These are phyloP conservation scores for Alternaria sp. DNA, from an alignment of 2,329 filamentous ascomycete species.

Conservation along the genomic window DNA sequence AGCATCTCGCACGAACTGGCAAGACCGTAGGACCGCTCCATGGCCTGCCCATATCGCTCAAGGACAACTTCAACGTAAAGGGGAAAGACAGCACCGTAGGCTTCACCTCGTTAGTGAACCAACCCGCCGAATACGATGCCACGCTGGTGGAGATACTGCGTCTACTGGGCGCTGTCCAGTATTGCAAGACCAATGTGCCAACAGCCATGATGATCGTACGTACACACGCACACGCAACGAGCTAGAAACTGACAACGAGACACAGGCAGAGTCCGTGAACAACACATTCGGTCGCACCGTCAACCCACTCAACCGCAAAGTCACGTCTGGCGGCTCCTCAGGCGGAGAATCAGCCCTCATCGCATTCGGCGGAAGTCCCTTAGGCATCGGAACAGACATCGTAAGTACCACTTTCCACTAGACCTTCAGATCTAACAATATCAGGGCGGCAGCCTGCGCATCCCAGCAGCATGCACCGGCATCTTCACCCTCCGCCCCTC, in stretches of 20 bases:
- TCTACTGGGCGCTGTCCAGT: conserved; percentile 68
- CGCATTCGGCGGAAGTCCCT: conserved; percentile 62
- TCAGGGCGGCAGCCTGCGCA: conserved; percentile 60
- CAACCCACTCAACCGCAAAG: conserved; percentile 65
- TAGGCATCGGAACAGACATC: conserved; percentile 71
- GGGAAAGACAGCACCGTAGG: conserved; percentile 68
- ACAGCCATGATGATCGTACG: conserved; percentile 69
- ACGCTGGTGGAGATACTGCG: conserved; percentile 65
- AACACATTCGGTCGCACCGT: conserved; percentile 68
- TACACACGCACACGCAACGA: neutral
- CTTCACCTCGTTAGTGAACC: conserved; percentile 66
- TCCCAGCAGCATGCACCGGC: conserved; percentile 63
- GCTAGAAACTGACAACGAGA: conserved; percentile 12
- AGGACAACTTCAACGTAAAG: conserved; percentile 71
- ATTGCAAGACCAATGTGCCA: conserved; percentile 74
- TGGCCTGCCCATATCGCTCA: conserved; percentile 70
- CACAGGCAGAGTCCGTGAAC: conserved; percentile 66
- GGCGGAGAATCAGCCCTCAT: conserved; percentile 72
- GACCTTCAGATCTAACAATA: conserved; percentile 4
- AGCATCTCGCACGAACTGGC: conserved; percentile 55
- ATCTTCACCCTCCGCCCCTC: conserved; percentile 65
- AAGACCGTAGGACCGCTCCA: conserved; percentile 68
- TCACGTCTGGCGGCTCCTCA: conserved; percentile 69
- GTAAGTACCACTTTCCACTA: conserved; percentile 31
- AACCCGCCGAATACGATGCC: conserved; percentile 63